Evolutionary conservation across 106 monocot genomes (phyloP).

Genomic region (Phalaenopsis equestris): DNA sequence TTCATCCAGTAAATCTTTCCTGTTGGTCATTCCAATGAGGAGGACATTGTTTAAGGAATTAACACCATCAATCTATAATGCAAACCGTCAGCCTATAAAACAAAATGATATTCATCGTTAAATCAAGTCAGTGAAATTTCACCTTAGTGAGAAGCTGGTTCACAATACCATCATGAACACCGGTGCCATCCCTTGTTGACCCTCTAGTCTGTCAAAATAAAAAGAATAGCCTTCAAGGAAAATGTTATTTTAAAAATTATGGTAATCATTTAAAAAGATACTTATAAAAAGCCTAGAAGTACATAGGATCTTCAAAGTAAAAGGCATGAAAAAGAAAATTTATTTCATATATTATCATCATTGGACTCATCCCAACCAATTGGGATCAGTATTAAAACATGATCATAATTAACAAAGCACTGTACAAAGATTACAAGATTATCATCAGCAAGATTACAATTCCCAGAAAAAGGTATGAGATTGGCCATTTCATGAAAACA

Average conservation of each 20-base stretch:
- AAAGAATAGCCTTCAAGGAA: background rate
- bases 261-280: background rate
- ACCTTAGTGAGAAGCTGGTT: constrained; percentile 99
- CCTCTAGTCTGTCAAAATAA: constrained; percentile 70
- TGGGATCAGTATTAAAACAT: too few relatives aligned
- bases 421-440: too few relatives aligned
- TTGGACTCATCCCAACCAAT: too few relatives aligned
- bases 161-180: constrained; percentile 97
- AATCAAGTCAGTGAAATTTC: constrained; percentile 3
- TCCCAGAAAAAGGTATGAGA: too few relatives aligned
- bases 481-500: too few relatives aligned
- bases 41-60: constrained; percentile 94
- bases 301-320: too few relatives aligned
- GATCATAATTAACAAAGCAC: too few relatives aligned
- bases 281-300: background rate
- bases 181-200: constrained; percentile 96
- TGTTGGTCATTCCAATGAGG: constrained; percentile 99
- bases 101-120: background rate
- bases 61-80: constrained; percentile 95
- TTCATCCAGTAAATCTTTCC: constrained; percentile 97
- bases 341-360: too few relatives aligned
- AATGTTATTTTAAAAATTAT: background rate
- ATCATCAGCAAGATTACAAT: too few relatives aligned
- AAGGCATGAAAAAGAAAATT: too few relatives aligned
- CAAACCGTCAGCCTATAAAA: constrained; percentile 14